A percentile compares a stretch with the other conserved stretches of the same genome.
Conservation (phyloP, 2,329 filamentous ascomycete species). For the Xylariaceae sp. region DNA sequence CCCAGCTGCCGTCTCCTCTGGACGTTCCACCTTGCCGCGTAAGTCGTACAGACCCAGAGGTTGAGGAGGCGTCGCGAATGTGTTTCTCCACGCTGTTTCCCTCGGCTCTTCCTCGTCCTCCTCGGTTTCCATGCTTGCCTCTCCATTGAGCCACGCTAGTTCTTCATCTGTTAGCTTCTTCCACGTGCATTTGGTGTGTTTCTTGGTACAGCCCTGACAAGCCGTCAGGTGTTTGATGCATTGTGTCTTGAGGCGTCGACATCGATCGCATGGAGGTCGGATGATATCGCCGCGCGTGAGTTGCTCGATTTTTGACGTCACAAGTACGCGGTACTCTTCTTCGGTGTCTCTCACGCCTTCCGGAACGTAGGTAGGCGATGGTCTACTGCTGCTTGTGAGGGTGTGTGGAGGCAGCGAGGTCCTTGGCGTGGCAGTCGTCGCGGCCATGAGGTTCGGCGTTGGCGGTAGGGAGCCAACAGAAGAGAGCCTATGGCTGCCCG, state of each 20-base stretch:
- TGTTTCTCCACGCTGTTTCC: constrained; percentile 18
- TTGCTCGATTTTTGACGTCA: constrained; percentile 73
- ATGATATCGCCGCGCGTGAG: constrained; percentile 72
- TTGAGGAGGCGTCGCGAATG: constrained; percentile 23
- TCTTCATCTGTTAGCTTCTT: constrained; percentile 77
- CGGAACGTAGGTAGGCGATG: constrained; percentile 27
- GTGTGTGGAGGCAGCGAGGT: constrained; percentile 28
- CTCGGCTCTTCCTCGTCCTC: constrained; percentile 31
- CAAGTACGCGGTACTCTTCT: constrained; percentile 49
- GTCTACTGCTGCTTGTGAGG: constrained; percentile 27
- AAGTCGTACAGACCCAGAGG: constrained; percentile 18
- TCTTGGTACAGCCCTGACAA: constrained; percentile 84
- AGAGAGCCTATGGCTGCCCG: constrained; percentile 26
- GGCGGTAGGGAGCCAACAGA: constrained; percentile 30
- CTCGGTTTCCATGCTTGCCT: constrained; percentile 26
- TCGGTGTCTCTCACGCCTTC: constrained; percentile 31
- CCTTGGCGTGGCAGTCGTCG: constrained; percentile 29
- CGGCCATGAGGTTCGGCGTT: constrained; percentile 29
- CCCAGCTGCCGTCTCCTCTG: constrained; percentile 22
- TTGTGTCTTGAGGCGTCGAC: constrained; percentile 73
- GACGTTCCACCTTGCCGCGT: constrained; percentile 22
- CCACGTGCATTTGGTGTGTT: constrained; percentile 87
- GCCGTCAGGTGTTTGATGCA: constrained; percentile 85
- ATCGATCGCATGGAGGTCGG: constrained; percentile 80
- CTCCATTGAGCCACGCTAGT: constrained; percentile 35